These are phyloP conservation scores for Vitis rupestris DNA, from an alignment of 164 flowering plant species.

Conservation along the genomic window DNA sequence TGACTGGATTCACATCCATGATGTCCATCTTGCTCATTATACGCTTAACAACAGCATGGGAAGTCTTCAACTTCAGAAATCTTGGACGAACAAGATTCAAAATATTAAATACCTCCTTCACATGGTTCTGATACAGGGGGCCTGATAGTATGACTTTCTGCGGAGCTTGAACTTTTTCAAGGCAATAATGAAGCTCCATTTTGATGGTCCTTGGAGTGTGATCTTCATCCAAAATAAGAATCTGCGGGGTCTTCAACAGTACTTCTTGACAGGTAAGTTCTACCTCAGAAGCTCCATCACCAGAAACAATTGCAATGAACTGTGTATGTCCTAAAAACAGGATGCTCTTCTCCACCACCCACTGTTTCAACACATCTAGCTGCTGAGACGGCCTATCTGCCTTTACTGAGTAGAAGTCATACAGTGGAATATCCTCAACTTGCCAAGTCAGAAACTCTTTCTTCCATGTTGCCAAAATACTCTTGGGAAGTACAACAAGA, in stretches of 20 bases:
- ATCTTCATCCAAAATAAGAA: conserved; percentile 90
- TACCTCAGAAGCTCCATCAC: conserved; percentile 17
- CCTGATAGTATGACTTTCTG: conserved; percentile 94
- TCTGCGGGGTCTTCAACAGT: conserved; percentile 58
- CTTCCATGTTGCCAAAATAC: conserved; percentile 78
- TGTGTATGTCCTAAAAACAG: conserved; percentile 82
- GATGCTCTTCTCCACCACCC: conserved; percentile 71
- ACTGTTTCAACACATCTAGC: conserved; percentile 57
- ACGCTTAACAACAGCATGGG: conserved; percentile 50
- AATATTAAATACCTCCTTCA: conserved; percentile 86
- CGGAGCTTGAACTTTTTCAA: conserved; percentile 65
- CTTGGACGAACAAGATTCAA: conserved; percentile 87
- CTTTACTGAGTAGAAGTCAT: conserved; percentile 67
- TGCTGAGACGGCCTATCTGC: conserved; percentile 73
- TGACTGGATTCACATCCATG: conserved; percentile 30
- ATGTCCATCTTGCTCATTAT: conserved; percentile 59
- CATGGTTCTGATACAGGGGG: conserved; percentile 89
- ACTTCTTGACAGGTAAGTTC: conserved; percentile 56
- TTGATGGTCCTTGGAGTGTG: conserved; percentile 85
- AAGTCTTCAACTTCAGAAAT: conserved; percentile 52
- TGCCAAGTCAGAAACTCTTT: conserved; percentile 83
- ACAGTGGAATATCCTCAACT: conserved; percentile 70
- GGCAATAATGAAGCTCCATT: conserved; percentile 64
- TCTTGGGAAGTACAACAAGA: conserved; percentile 77
- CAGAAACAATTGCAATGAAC: conserved; percentile 69